Percentiles rank a stretch among this genome's conserved stretches.
phyloP scores from a whole-genome alignment of 73 alveolate species.

The Tetrahymena malaccensis region DNA sequence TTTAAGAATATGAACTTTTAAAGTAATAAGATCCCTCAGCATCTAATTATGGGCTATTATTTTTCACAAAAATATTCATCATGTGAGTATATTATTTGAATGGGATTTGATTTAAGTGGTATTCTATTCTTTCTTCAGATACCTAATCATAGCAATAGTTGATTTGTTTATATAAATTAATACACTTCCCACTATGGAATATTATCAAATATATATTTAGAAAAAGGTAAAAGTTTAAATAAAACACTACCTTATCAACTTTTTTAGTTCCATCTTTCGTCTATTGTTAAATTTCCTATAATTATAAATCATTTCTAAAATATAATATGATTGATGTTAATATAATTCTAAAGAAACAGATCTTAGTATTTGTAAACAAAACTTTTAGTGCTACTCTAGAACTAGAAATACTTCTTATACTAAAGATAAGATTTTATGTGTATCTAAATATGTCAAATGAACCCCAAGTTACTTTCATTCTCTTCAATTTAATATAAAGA shows the following conservation, averaged over 20 bases:
- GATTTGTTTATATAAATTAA: too few relatives aligned
- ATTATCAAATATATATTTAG: too few relatives aligned
- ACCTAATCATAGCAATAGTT: neutral
- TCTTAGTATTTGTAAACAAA: neutral
- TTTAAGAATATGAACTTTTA: neutral
- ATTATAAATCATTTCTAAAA: neutral
- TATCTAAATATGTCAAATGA: neutral
- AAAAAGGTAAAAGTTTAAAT: neutral
- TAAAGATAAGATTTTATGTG: neutral
- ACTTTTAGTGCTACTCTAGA: neutral
- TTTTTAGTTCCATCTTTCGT: neutral
- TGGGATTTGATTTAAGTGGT: neutral
- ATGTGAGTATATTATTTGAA: neutral
- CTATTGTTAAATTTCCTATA: neutral
- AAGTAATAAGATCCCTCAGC: neutral
- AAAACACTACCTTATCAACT: neutral
- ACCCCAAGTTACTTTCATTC: neutral
- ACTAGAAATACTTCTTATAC: neutral
- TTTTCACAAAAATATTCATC: neutral
- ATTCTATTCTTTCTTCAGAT: neutral
- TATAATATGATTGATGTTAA: neutral
- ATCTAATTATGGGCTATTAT: neutral
- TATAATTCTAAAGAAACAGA: neutral
- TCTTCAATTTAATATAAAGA: neutral
- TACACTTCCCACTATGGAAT: neutral